Base-by-base conservation (phyloP, 257 asterid genomes). In the Voacanga thouarsii region DNA sequence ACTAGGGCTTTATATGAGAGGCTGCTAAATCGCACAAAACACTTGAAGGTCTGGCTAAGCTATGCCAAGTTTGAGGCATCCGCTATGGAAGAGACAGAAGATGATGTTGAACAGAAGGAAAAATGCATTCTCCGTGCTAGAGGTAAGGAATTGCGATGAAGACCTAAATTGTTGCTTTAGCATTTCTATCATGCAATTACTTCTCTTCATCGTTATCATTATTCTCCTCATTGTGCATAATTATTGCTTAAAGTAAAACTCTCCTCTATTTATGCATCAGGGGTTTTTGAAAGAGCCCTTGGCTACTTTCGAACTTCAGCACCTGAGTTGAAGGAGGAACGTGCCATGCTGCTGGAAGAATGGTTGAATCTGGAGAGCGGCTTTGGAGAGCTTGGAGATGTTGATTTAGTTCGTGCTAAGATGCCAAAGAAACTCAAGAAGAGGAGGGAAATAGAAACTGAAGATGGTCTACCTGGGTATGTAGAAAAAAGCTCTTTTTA, bases 21-120 rank as follows among this genome's bases (percentile, higher is more conserved):
- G 89, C 98, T 96, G 74, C 83, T 96, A 75, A 61, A 90, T 83
- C 93, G 99, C 74, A 96, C 99, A 0, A 93, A 96, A 50, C 99
- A 96, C 83, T 84, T 93, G 87, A 96, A 96, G 82, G 99, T 96
- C 84, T 96, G 99, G 99, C 88, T 93, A 28, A 96, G 99, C 80
- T 96, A 85, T 88, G 98, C 98, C 55, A 93, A 96, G 86, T 96
- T 96, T 72, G 98, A 93, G 87, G 97, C 92, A 56, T 85, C 97
- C 56, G 90, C 91, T 56, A 49, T 84, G 85, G 89, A 89, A 80
- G 93, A 84, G 75, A 61, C 81, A 60, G 95, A 90, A 79, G 89
- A 82, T 76, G 92, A 88, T 41, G 23, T 61, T 74, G 90, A 84
- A 69, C 85, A 75, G 82, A 89, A 86, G 84, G 82, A 78, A 69